Evolutionary conservation across 139 green algal genomes (phyloP).

Genomic region (Pseudopediastrum boryanum): DNA sequence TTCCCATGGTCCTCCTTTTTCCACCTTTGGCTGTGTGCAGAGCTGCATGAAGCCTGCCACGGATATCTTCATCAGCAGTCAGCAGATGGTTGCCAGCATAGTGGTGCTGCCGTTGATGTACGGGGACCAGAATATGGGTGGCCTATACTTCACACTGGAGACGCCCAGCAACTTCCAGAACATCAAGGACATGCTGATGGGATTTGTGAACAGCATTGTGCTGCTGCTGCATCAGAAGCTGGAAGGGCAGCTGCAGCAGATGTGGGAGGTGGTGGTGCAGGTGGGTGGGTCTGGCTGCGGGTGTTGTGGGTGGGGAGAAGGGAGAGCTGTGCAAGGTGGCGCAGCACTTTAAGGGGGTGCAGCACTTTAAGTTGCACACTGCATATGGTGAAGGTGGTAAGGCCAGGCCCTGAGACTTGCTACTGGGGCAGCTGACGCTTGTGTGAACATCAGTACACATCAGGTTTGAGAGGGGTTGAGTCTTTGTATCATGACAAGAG

Average conservation of each 20-base stretch:
- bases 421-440: too few relatives aligned
- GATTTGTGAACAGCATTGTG: constrained; percentile 65
- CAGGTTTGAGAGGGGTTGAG: too few relatives aligned
- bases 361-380: too few relatives aligned
- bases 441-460: too few relatives aligned
- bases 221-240: constrained; percentile 59
- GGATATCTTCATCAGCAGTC: constrained; percentile 64
- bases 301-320: too few relatives aligned
- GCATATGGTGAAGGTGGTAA: too few relatives aligned
- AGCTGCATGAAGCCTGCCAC: constrained; percentile 65
- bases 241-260: constrained; percentile 50
- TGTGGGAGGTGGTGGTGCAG: constrained; percentile 49
- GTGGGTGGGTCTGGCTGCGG: too few relatives aligned
- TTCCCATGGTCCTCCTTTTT: background rate
- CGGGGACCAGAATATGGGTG: constrained; percentile 56
- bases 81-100: constrained; percentile 63
- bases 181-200: constrained; percentile 71
- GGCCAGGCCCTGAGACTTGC: too few relatives aligned
- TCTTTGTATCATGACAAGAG: too few relatives aligned
- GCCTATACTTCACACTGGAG: constrained; percentile 67
- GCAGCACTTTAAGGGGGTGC: too few relatives aligned
- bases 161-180: constrained; percentile 67
- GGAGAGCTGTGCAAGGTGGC: too few relatives aligned
- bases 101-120: constrained; percentile 69
- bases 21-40: constrained; percentile 14